phyloP scores from a whole-genome alignment of 768 basidiomycete genomes.

The Amanita phalloides region DNA sequence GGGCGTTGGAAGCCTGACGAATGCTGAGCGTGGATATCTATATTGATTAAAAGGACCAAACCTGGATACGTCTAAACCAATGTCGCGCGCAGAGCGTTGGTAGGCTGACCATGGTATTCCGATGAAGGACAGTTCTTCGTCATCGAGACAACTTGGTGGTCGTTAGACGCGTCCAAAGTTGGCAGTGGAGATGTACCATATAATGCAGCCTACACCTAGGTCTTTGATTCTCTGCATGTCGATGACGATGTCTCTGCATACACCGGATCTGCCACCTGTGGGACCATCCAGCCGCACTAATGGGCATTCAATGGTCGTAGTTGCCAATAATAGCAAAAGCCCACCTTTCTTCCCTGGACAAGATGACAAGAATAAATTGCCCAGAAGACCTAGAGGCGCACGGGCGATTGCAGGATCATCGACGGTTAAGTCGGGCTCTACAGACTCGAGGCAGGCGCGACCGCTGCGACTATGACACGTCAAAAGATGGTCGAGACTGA shows the following conservation, averaged over 20 bases:
- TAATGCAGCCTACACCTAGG: conserved; percentile 67
- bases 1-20: conserved; percentile 68
- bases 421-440: conserved; percentile 8
- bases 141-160: conserved; percentile 64
- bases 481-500: conserved; percentile 31
- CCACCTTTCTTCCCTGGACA: conserved; percentile 93
- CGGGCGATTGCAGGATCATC: not conserved
- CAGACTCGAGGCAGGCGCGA: conserved; percentile 10
- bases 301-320: not conserved
- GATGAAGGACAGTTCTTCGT: conserved; percentile 72
- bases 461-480: conserved; percentile 12
- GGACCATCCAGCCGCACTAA: conserved; percentile 66
- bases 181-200: conserved; percentile 46
- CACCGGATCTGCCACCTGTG: conserved; percentile 66
- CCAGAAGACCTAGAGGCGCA: conserved; percentile 26
- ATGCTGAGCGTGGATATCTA: not conserved
- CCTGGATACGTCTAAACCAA: conserved; percentile 78
- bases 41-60: conserved; percentile 15
- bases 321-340: conserved; percentile 4
- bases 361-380: conserved; percentile 83
- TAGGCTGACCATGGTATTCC: conserved; percentile 87
- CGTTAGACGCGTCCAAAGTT: not conserved
- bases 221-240: conserved; percentile 71
- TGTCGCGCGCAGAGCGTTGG: conserved; percentile 39
- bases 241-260: conserved; percentile 70